Conservation (phyloP, 73 alveolate species). For the Paraurostyla sp. region DNA sequence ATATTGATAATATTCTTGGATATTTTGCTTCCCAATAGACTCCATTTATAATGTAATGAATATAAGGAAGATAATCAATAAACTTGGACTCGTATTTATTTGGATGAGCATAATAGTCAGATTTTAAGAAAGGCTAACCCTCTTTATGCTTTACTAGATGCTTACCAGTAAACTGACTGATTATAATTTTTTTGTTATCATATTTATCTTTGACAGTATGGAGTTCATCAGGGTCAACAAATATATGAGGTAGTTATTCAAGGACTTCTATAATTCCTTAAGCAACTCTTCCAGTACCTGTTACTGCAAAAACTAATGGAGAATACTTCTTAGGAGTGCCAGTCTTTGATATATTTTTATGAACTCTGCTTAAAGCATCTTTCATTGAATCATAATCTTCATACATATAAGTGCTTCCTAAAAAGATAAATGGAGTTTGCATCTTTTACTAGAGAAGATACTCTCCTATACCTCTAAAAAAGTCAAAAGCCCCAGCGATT, state of each 20-base stretch:
- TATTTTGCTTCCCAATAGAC: conserved; percentile 90
- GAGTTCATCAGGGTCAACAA: conserved; percentile 83
- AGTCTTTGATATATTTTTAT: conserved; percentile 71
- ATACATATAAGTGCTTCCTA: conserved; percentile 86
- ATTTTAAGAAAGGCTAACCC: conserved; percentile 77
- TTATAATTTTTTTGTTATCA: conserved; percentile 49
- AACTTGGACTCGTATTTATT: conserved; percentile 75
- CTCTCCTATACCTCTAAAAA: conserved; percentile 89
- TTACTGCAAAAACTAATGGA: conserved; percentile 87
- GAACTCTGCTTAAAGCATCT: conserved; percentile 76
- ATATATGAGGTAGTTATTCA: conserved; percentile 80
- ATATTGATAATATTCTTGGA: conserved; percentile 83
- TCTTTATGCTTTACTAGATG: conserved; percentile 81
- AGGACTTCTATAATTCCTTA: conserved; percentile 87
- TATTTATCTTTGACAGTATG: conserved; percentile 4
- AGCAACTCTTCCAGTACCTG: conserved; percentile 91
- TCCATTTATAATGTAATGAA: conserved; percentile 79
- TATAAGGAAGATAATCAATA: conserved; percentile 77
- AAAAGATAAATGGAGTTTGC: conserved; percentile 79
- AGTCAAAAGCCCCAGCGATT: conserved; percentile 87
- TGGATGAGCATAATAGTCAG: conserved; percentile 88
- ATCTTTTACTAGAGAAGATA: conserved; percentile 75
- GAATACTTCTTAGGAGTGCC: conserved; percentile 78
- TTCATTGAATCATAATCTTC: conserved; percentile 64
- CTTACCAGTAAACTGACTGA: conserved; percentile 73